These are phyloP conservation scores for Vickermania ingenoplastis DNA, from an alignment of 208 protist species.

Conservation along the genomic window DNA sequence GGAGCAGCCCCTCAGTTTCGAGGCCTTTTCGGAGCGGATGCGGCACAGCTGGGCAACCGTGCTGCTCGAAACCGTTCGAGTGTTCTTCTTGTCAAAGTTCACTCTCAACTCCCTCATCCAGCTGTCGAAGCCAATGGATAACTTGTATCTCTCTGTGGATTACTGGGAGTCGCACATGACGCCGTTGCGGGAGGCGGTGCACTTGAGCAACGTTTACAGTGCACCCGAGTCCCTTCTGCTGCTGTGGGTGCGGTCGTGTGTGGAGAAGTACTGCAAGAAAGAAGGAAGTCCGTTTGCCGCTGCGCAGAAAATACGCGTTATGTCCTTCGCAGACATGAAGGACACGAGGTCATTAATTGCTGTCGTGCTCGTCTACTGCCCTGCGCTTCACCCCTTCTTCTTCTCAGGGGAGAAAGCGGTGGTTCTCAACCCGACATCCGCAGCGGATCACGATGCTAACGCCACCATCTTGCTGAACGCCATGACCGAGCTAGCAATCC, in stretches of 20 bases:
- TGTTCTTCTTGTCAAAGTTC: slow-evolving; percentile 67
- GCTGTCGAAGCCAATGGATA: slow-evolving; percentile 4
- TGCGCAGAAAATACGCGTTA: slow-evolving; percentile 2
- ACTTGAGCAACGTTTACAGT: slow-evolving; percentile 82
- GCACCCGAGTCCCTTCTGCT: slow-evolving; percentile 76
- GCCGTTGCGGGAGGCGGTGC: slow-evolving; percentile 12
- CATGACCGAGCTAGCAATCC: slow-evolving; percentile 37
- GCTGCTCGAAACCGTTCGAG: slow-evolving; percentile 65
- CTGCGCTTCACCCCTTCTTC: slow-evolving; percentile 24
- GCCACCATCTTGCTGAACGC: slow-evolving; percentile 34
- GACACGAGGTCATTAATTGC: slow-evolving; percentile 61
- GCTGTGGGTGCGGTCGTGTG: slow-evolving; percentile 39
- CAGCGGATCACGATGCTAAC: slow-evolving; percentile 41
- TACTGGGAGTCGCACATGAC: slow-evolving; percentile 23
- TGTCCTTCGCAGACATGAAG: slow-evolving; percentile 65
- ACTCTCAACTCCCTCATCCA: slow-evolving; percentile 11
- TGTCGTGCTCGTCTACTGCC: slow-evolving; percentile 63
- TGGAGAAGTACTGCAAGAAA: background rate
- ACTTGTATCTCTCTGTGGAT: slow-evolving; percentile 3
- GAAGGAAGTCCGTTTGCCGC: background rate
- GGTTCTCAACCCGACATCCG: slow-evolving; percentile 13
- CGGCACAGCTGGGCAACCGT: slow-evolving; percentile 64
- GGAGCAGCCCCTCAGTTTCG: slow-evolving; percentile 6
- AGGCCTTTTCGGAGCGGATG: slow-evolving; percentile 28
- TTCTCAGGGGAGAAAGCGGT: slow-evolving; percentile 15